phyloP scores from a whole-genome alignment of 768 basidiomycete genomes.

The Lentinula sp. region DNA sequence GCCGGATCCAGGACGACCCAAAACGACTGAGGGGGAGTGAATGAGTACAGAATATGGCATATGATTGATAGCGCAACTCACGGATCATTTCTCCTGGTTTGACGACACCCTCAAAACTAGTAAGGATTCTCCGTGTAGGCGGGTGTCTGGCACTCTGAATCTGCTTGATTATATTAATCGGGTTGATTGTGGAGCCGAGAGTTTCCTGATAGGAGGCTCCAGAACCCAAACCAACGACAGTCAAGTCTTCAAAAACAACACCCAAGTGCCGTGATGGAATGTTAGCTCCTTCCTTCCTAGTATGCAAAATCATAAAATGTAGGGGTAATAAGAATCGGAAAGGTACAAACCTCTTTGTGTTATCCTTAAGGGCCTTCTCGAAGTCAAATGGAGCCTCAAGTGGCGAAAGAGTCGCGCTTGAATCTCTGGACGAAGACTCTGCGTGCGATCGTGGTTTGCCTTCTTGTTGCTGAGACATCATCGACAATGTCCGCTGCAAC shows the following conservation, averaged over 20 bases:
- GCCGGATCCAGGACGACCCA: constrained; percentile 82
- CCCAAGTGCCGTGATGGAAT: constrained; percentile 52
- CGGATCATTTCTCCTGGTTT: constrained; percentile 75
- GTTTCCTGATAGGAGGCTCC: constrained; percentile 51
- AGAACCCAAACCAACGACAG: constrained; percentile 54
- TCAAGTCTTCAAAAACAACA: constrained; percentile 52
- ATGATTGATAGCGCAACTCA: constrained; percentile 27
- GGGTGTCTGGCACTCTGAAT: constrained; percentile 51
- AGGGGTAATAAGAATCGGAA: not conserved
- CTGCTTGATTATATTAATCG: constrained; percentile 32
- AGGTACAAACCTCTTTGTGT: constrained; percentile 26
- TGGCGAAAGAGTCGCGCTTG: constrained; percentile 17
- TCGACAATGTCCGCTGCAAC: constrained; percentile 31
- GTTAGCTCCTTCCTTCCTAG: constrained; percentile 42
- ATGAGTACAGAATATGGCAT: not conserved
- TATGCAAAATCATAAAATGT: not conserved
- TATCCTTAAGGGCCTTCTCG: constrained; percentile 24
- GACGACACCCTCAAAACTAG: constrained; percentile 58
- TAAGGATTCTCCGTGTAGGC: constrained; percentile 55
- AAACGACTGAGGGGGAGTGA: constrained; percentile 49
- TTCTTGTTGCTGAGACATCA: constrained; percentile 13
- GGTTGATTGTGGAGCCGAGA: constrained; percentile 59
- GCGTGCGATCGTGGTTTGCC: not conserved
- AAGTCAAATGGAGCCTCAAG: constrained; percentile 28
- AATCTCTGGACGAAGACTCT: constrained; percentile 16